phyloP scores from a whole-genome alignment of 129 eudicot genomes.

The Erigeron canadensis region DNA sequence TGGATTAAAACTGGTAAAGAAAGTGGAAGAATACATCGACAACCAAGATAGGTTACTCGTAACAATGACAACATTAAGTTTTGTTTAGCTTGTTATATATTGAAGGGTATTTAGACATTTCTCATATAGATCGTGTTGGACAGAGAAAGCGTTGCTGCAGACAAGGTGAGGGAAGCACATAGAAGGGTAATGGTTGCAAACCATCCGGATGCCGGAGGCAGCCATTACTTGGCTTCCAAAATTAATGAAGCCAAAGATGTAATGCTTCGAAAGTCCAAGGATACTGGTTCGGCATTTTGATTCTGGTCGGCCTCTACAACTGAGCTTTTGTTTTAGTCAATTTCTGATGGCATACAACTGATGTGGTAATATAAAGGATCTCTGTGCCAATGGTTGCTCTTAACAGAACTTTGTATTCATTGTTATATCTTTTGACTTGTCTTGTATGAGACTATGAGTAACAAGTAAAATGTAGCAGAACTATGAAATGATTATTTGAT shows the following conservation, averaged over 20 bases:
- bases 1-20: too few species aligned
- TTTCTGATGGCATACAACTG: neutral
- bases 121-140: slow-evolving; percentile 2
- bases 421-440: slow-evolving; percentile 2
- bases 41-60: too few species aligned
- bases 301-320: neutral
- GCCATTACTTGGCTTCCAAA: slow-evolving; percentile 81
- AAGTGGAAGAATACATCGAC: too few species aligned
- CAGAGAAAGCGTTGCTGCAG: slow-evolving; percentile 62
- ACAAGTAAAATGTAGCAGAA: neutral
- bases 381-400: slow-evolving; percentile 12
- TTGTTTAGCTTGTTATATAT: neutral
- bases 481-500: neutral
- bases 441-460: slow-evolving; percentile 3
- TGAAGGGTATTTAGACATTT: slow-evolving; percentile 17
- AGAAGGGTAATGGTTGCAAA: slow-evolving; percentile 86
- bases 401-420: slow-evolving; percentile 7
- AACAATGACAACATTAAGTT: too few species aligned
- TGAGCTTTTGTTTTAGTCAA: neutral
- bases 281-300: slow-evolving; percentile 45
- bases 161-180: slow-evolving; percentile 79
- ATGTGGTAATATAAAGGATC: slow-evolving; percentile 9
- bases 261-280: slow-evolving; percentile 61
- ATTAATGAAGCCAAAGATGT: slow-evolving; percentile 81
- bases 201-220: slow-evolving; percentile 83